These are phyloP conservation scores for Penicillium cataractarum DNA, from an alignment of 495 filamentous ascomycete genomes.

Conservation along the genomic window DNA sequence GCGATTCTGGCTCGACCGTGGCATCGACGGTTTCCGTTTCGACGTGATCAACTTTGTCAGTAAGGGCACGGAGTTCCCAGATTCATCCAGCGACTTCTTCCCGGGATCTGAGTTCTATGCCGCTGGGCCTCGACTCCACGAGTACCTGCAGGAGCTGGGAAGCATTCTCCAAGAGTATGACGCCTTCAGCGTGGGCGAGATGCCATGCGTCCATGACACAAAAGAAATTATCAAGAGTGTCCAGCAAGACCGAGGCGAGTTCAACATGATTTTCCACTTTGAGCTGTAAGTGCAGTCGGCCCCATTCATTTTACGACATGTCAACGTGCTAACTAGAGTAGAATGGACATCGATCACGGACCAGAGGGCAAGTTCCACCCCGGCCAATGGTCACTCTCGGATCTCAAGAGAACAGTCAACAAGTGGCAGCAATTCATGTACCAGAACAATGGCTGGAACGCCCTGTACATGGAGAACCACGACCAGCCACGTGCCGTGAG, in stretches of 20 bases:
- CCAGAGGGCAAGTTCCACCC: constrained; percentile 34
- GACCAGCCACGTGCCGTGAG: constrained; percentile 52
- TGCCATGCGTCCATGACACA: constrained; percentile 57
- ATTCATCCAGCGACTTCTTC: constrained; percentile 32
- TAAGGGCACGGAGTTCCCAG: constrained; percentile 44
- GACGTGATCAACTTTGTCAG: constrained; percentile 58
- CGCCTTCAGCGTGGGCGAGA: constrained; percentile 67
- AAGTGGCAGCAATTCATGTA: constrained; percentile 34
- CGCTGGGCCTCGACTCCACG: constrained; percentile 64
- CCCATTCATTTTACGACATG: not conserved
- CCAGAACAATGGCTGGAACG: constrained; percentile 55
- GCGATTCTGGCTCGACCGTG: constrained; percentile 52
- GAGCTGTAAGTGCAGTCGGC: constrained; percentile 2
- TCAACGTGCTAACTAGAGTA: not conserved
- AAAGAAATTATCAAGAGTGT: constrained; percentile 45
- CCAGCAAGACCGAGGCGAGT: not conserved
- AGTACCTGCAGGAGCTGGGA: constrained; percentile 60
- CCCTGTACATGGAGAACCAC: constrained; percentile 65
- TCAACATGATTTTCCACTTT: constrained; percentile 7
- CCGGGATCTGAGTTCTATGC: constrained; percentile 45
- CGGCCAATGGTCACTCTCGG: constrained; percentile 45
- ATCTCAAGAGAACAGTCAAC: constrained; percentile 52
- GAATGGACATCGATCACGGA: constrained; percentile 6
- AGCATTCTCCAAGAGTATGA: constrained; percentile 63
- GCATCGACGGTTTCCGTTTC: constrained; percentile 53